Evolutionary conservation across 768 basidiomycete species (phyloP).

Genomic region (Rhodotorula paludigena): DNA sequence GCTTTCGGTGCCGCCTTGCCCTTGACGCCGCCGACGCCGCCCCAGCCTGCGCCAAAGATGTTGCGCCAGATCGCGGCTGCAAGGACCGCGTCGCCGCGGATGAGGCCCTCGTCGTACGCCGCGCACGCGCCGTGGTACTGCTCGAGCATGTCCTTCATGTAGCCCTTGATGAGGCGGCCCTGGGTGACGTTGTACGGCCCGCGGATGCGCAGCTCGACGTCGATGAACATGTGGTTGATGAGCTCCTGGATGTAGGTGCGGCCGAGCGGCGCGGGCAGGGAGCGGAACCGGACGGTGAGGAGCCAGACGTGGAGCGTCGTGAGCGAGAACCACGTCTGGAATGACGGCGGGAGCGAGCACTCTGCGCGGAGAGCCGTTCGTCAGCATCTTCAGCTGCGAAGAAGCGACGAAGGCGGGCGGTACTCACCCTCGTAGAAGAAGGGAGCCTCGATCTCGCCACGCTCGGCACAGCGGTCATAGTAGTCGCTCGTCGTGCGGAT

Average conservation of each 20-base stretch:
- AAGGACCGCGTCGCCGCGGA: slow-evolving; percentile 70
- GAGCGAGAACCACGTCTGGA: slow-evolving; percentile 94
- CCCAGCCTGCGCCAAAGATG: slow-evolving; percentile 76
- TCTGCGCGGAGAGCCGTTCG: slow-evolving; percentile 52
- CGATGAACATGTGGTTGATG: slow-evolving; percentile 91
- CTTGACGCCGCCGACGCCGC: slow-evolving; percentile 46
- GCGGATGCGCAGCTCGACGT: slow-evolving; percentile 84
- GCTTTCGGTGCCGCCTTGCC: slow-evolving; percentile 54
- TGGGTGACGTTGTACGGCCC: slow-evolving; percentile 63
- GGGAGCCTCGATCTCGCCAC: slow-evolving; percentile 47
- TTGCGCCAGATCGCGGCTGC: slow-evolving; percentile 89
- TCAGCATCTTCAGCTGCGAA: background rate
- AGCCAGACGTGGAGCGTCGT: slow-evolving; percentile 91
- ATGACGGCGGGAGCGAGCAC: slow-evolving; percentile 80
- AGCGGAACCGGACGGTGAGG: slow-evolving; percentile 77
- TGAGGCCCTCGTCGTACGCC: slow-evolving; percentile 64
- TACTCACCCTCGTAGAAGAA: slow-evolving; percentile 52
- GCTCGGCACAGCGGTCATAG: slow-evolving; percentile 49
- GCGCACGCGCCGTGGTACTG: slow-evolving; percentile 81
- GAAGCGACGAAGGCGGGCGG: background rate
- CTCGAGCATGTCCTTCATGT: slow-evolving; percentile 80
- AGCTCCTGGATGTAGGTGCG: slow-evolving; percentile 69
- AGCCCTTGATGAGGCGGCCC: slow-evolving; percentile 64
- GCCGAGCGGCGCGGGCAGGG: slow-evolving; percentile 66
- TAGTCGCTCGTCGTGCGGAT: slow-evolving; percentile 50